Base-by-base conservation (phyloP, 345 rosid species). In the Lenwebbia sp. region DNA sequence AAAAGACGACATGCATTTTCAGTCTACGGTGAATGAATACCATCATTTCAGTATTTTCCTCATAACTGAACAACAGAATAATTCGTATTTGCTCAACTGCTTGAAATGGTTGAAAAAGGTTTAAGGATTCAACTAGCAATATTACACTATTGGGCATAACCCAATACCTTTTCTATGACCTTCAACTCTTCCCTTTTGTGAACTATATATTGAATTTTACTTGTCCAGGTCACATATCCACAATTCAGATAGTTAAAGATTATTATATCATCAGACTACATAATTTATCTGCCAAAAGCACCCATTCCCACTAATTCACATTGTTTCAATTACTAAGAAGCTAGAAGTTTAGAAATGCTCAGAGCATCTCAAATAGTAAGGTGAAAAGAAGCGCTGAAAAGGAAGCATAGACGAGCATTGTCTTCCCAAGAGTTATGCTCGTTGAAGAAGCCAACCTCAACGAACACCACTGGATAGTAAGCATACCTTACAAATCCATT, bases 401-500 rank as follows among this genome's bases (percentile, higher is more conserved):
- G 81, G 81, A 70, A 37, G 47, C 47, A 70, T 4, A 19, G 78
- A 7, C 26, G 26, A 10, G 25, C 26, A 70, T 19, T 5, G 25
- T 70, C 81, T 70, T 70, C 81, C 81, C 47, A 70, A 37, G 81
- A 70, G 47, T 33, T 37, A 2, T 19, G 81, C 26, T 70, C 7
- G 11, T 70, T 37, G 12, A 19, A 70, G 47, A 70, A 70, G 25
- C 26, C 78, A 70, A 40, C 47, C 47, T 37, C 21, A 70, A 37
- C 0, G 44, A 17, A 17, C 10, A 9, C 44, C 8, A 33, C 44
- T 8, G 23, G 76, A 21, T 65, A 65, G 19, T 33, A 65, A 70
- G 41, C 86, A 75, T 89, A 97, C 99, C 99, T 97, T 21, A 95
- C 93, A 83, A 89, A 94, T 86, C 98, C 98, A 88, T 96, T 94